These are phyloP conservation scores for Boletus pseudopeckii DNA, from an alignment of 768 basidiomycete genomes.

Conservation along the genomic window DNA sequence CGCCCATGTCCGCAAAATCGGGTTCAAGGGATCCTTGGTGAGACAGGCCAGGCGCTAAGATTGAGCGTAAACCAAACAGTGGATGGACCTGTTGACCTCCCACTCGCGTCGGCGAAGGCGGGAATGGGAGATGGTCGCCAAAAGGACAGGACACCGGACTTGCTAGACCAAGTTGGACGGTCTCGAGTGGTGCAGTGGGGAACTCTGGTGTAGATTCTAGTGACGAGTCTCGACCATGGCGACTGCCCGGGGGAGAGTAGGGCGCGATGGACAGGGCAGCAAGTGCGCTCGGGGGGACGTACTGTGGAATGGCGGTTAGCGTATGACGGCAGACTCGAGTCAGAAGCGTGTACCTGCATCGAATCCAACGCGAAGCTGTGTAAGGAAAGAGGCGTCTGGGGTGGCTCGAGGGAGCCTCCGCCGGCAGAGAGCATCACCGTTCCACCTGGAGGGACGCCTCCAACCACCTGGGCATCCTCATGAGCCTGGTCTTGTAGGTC, in stretches of 20 bases:
- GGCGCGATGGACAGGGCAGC: conserved; percentile 57
- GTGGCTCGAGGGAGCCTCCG: conserved; percentile 37
- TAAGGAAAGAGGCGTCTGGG: conserved; percentile 33
- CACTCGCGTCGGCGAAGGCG: conserved; percentile 20
- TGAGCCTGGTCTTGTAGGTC: conserved; percentile 31
- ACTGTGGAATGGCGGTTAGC: conserved; percentile 28
- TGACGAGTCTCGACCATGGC: conserved; percentile 43
- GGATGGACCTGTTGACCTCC: conserved; percentile 24
- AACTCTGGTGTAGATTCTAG: conserved; percentile 57
- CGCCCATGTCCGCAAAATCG: conserved; percentile 41
- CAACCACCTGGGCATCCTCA: conserved; percentile 15
- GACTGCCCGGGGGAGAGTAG: conserved; percentile 44
- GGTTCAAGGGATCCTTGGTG: conserved; percentile 30
- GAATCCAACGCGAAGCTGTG: conserved; percentile 22
- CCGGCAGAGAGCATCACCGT: conserved; percentile 36
- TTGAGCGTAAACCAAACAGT: conserved; percentile 39
- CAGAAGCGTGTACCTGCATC: conserved; percentile 22
- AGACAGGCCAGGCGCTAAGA: conserved; percentile 41
- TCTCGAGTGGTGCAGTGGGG: conserved; percentile 36
- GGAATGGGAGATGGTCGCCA: conserved; percentile 27
- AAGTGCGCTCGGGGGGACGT: conserved; percentile 42
- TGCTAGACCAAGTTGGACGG: conserved; percentile 35
- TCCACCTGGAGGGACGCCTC: conserved; percentile 19
- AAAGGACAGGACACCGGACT: conserved; percentile 39
- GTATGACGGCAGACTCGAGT: neutral